Evolutionary conservation across 352 stramenopile genomes (phyloP).

Genomic region (Pelagophyceae sp.): DNA sequence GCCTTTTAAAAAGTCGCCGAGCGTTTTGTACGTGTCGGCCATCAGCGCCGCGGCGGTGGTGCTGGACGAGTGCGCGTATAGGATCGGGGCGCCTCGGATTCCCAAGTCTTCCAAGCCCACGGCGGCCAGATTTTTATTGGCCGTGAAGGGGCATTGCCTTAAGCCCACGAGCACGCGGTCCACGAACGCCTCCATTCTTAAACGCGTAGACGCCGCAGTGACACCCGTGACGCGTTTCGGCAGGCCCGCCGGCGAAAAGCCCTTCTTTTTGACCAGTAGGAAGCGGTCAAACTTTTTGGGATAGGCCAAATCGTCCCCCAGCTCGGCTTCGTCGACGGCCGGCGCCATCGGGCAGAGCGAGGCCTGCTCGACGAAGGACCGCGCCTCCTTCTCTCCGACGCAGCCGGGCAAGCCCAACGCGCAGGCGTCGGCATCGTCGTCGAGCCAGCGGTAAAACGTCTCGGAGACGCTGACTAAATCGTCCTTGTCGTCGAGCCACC

Average conservation of each 20-base stretch:
- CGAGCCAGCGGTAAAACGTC: slow-evolving; percentile 6
- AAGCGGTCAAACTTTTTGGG: background rate
- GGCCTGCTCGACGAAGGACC: background rate
- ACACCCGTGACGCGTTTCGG: background rate
- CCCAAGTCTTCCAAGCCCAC: slow-evolving; percentile 4
- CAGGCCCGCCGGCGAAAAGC: too few species aligned
- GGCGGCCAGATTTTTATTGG: background rate
- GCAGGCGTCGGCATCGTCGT: background rate
- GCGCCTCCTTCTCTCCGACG: background rate
- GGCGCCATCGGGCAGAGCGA: background rate
- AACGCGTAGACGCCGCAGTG: background rate
- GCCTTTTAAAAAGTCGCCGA: background rate
- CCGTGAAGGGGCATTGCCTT: slow-evolving; percentile 11
- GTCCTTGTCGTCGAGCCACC: too few species aligned
- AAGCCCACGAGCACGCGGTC: background rate
- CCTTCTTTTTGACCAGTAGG: too few species aligned
- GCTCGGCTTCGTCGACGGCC: background rate
- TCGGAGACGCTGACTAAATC: too few species aligned
- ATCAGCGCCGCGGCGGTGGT: background rate
- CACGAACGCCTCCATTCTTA: background rate
- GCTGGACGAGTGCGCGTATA: background rate
- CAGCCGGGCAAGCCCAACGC: background rate
- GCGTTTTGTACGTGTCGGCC: background rate
- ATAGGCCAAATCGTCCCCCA: background rate
- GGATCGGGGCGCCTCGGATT: background rate